phyloP scores from a whole-genome alignment of 2,329 filamentous ascomycete species.

The Colletotrichum lini region DNA sequence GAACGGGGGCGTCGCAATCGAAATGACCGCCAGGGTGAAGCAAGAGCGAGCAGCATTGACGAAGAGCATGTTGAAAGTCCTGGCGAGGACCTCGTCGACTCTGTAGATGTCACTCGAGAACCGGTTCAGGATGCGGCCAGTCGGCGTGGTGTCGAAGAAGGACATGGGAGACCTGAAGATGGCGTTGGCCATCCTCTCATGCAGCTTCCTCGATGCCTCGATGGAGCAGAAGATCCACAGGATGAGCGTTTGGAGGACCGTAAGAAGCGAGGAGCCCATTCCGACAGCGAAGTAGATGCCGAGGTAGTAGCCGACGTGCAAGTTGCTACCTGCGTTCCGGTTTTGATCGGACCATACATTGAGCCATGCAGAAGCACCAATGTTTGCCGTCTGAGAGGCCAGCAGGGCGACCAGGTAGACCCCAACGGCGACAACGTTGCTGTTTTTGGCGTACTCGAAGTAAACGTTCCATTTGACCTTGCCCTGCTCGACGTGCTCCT shows the following conservation, averaged over 20 bases:
- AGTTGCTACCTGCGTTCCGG: constrained; percentile 75
- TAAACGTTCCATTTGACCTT: constrained; percentile 99
- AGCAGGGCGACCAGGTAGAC: constrained; percentile 85
- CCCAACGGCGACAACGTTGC: constrained; percentile 86
- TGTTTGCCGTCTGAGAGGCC: constrained; percentile 84
- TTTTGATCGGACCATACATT: constrained; percentile 93
- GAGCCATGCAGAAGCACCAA: constrained; percentile 92
- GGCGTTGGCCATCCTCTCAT: constrained; percentile 96
- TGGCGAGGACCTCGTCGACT: constrained; percentile 93
- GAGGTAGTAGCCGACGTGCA: constrained; percentile 88
- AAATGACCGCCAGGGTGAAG: constrained; percentile 91
- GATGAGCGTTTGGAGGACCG: constrained; percentile 92
- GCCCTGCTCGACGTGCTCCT: constrained; percentile 92
- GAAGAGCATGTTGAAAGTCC: constrained; percentile 98
- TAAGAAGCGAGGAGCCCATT: constrained; percentile 85
- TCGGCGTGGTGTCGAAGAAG: constrained; percentile 97
- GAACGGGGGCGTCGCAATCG: constrained; percentile 85
- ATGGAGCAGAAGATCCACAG: constrained; percentile 99
- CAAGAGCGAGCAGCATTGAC: constrained; percentile 80
- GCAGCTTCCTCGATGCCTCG: constrained; percentile 95
- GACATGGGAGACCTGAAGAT: constrained; percentile 99
- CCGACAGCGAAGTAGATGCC: constrained; percentile 97
- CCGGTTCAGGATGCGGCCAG: constrained; percentile 95
- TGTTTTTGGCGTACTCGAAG: constrained; percentile 92
- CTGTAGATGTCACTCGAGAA: constrained; percentile 90